A percentile compares a stretch with the other conserved stretches of the same genome.
phyloP scores from a whole-genome alignment of 129 eudicot genomes.

The Saposhnikovia divaricata region DNA sequence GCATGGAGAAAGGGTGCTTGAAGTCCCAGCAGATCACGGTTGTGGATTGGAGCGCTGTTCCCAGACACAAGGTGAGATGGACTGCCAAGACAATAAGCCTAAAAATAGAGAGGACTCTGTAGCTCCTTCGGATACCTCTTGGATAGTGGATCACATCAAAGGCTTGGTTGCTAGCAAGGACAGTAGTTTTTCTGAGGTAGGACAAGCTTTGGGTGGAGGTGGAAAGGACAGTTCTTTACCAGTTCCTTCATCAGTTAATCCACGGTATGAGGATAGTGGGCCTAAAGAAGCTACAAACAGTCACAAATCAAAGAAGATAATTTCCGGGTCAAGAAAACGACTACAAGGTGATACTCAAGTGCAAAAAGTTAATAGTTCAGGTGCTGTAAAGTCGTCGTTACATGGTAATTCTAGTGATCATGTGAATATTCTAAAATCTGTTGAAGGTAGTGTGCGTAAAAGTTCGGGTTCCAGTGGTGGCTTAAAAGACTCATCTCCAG shows the following conservation, averaged over 20 bases:
- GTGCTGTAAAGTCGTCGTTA: constrained; percentile 14
- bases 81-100: constrained; percentile 26
- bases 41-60: constrained; percentile 49
- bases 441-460: constrained; percentile 27
- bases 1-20: constrained; percentile 27
- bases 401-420: constrained; percentile 17
- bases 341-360: constrained; percentile 8
- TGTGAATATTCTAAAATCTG: constrained; percentile 16
- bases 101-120: neutral
- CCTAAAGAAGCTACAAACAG: constrained; percentile 34
- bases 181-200: constrained; percentile 15
- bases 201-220: constrained; percentile 7
- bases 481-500: constrained; percentile 34
- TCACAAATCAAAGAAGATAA: constrained; percentile 33
- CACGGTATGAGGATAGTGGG: constrained; percentile 15
- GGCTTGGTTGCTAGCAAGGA: constrained; percentile 20
- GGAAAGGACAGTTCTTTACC: constrained; percentile 12
- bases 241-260: constrained; percentile 23
- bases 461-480: constrained; percentile 27
- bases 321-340: constrained; percentile 10
- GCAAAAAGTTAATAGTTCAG: constrained; percentile 25
- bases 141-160: constrained; percentile 9
- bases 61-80: constrained; percentile 29
- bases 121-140: neutral
- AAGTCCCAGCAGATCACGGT: constrained; percentile 22